These are phyloP conservation scores for Cladosporium sp. DNA, from an alignment of 2,329 filamentous ascomycete species.

Conservation along the genomic window DNA sequence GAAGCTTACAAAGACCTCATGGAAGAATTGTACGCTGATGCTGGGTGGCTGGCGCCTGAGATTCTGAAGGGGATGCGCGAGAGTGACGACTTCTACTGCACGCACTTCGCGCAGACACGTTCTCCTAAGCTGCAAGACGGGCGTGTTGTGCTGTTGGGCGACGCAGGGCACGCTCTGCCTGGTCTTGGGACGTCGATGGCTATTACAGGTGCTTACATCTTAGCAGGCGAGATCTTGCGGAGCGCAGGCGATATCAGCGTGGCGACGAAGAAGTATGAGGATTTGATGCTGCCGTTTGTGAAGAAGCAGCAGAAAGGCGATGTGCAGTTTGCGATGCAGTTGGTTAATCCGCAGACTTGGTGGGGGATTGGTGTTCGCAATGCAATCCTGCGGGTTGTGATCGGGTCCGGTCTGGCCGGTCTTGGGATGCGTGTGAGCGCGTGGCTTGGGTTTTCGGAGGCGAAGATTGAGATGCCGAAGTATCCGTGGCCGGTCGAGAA, in stretches of 20 bases:
- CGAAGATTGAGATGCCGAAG: constrained; percentile 21
- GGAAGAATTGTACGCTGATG: constrained; percentile 28
- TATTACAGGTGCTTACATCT: constrained; percentile 29
- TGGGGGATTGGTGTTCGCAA: constrained; percentile 33
- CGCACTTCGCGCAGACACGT: constrained; percentile 31
- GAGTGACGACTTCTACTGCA: constrained; percentile 31
- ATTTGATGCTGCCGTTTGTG: constrained; percentile 24
- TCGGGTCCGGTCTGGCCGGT: constrained; percentile 19
- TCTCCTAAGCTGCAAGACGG: constrained; percentile 38
- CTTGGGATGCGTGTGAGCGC: constrained; percentile 19
- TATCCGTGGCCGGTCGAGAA: constrained; percentile 21
- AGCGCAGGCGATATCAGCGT: constrained; percentile 11
- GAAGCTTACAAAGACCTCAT: constrained; percentile 27
- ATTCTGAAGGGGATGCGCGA: constrained; percentile 40
- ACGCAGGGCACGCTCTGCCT: constrained; percentile 27
- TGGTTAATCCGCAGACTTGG: constrained; percentile 35
- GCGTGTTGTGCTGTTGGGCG: constrained; percentile 29
- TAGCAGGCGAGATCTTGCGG: constrained; percentile 30
- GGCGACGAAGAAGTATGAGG: constrained; percentile 26
- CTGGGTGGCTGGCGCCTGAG: constrained; percentile 36
- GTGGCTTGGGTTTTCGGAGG: constrained; percentile 21
- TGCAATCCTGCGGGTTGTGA: constrained; percentile 22
- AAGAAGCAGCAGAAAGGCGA: constrained; percentile 22
- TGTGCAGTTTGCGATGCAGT: constrained; percentile 20
- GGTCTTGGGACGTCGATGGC: constrained; percentile 30